Evolutionary conservation across 345 rosid species (phyloP).

Genomic region (Syzygium jambos): DNA sequence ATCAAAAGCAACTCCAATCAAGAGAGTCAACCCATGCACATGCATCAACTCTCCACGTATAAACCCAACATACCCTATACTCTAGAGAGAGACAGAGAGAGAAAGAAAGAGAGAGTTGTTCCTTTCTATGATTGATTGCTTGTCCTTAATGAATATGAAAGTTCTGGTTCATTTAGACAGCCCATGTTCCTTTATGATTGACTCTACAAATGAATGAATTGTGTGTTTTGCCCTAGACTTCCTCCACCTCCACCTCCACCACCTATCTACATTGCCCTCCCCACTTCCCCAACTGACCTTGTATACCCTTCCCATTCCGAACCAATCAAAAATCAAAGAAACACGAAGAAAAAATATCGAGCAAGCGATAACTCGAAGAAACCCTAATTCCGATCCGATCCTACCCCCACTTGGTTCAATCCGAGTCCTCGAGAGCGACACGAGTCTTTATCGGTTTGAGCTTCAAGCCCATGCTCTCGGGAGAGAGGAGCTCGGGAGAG

Average conservation of each 20-base stretch:
- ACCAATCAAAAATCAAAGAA: background rate
- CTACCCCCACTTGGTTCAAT: background rate
- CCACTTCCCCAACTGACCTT: background rate
- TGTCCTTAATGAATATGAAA: background rate
- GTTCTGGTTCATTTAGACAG: background rate
- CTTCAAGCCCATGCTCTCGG: constrained; percentile 99
- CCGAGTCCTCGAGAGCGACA: constrained; percentile 10
- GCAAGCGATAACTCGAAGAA: background rate
- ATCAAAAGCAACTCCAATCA: background rate
- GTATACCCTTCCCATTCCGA: background rate
- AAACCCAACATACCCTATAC: background rate
- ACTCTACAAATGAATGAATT: constrained; percentile 6
- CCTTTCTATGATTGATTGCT: background rate
- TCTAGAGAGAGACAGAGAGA: background rate
- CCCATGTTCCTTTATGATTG: background rate
- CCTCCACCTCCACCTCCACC: background rate
- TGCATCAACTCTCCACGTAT: background rate
- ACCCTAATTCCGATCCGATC: background rate
- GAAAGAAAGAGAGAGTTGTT: background rate
- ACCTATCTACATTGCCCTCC: background rate
- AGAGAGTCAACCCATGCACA: background rate
- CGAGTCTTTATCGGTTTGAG: constrained; percentile 95
- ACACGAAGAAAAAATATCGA: background rate
- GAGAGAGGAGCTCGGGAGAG: constrained; percentile 93
- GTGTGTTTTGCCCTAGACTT: background rate